Base-by-base conservation (phyloP, 352 stramenopile species). In the Pythium chondricola region DNA sequence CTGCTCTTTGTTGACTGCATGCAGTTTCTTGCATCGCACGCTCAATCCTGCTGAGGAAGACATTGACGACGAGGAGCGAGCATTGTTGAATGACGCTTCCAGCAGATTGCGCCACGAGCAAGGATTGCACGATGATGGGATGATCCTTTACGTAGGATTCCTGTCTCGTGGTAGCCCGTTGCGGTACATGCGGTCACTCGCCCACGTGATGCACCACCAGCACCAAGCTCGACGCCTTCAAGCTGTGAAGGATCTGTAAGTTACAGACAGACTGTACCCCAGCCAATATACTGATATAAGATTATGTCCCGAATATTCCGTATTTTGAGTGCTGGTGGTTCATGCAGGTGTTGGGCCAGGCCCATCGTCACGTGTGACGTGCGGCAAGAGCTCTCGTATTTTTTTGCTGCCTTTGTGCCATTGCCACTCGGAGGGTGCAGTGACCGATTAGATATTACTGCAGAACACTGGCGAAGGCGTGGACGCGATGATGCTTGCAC, bases 1-100 rank as follows among this genome's bases (percentile, higher is more conserved):
- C 5, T 40, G 18, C 10, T 36, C 35, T 45, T 16, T 25, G 18
- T 54, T 22, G 20, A 10, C 4, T 25, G 43, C 17, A 8, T 25
- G 7, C 17, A 86, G 74, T 10, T 69, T 84, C n/a, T 43, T 88
- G 13, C 40, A 71, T 22, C 64, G 75, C 33, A 70, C 65, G 32
- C 53, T 88, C n/a, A 85, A 84, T 48, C 75, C 75, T 13, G 50
- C 67, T 10, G 61, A 85, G 29, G 60, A 78, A 27, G 52, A 65
- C 16, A 71, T 88, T 21, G 58, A 71, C 4, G 46, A 48, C 5
- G 67, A 85, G 13, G 73, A 85, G 43, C 49, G 64, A 21, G 22
- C 51, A 11, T 52, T 74, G 36, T 42, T 85, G 5, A 40, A 41
- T 2, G 57, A 63, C 1, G 75, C 75, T 2, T 52, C 68, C 6